phyloP scores from a whole-genome alignment of 805 yeast species.

The Lipomyces starkeyi region DNA sequence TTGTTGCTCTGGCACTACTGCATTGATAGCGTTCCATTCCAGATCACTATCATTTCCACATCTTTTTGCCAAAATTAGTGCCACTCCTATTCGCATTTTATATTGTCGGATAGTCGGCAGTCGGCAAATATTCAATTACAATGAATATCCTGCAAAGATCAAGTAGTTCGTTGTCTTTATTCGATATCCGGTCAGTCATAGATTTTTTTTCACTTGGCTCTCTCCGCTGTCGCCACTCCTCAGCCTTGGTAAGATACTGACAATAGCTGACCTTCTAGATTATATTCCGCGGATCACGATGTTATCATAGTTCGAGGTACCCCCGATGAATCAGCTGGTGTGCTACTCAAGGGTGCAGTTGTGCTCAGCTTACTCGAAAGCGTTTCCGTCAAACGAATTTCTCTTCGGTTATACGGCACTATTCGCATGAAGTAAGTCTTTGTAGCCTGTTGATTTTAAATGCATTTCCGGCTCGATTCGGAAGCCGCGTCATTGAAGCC shows the following conservation, averaged over 20 bases:
- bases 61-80: background rate
- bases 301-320: constrained; percentile 82
- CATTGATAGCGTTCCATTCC: background rate
- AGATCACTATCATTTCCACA: background rate
- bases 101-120: background rate
- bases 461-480: constrained; percentile 40
- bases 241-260: background rate
- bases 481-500: constrained; percentile 50
- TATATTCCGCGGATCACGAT: constrained; percentile 73
- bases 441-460: constrained; percentile 49
- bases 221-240: background rate
- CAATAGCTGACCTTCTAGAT: constrained; percentile 45
- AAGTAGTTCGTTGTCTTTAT: constrained; percentile 48
- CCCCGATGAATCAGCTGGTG: constrained; percentile 77
- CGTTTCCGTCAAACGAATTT: constrained; percentile 65
- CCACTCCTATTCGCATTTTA: background rate
- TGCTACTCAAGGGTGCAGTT: constrained; percentile 74
- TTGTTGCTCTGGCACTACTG: background rate
- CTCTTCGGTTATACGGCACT: constrained; percentile 69
- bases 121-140: background rate
- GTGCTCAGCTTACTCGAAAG: constrained; percentile 80
- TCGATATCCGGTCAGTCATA: constrained; percentile 50
- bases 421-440: constrained; percentile 56
- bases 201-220: background rate
- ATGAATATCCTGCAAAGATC: constrained; percentile 42